Base-by-base conservation (phyloP, 805 yeast species). In the Sugiyamaella valdiviana region DNA sequence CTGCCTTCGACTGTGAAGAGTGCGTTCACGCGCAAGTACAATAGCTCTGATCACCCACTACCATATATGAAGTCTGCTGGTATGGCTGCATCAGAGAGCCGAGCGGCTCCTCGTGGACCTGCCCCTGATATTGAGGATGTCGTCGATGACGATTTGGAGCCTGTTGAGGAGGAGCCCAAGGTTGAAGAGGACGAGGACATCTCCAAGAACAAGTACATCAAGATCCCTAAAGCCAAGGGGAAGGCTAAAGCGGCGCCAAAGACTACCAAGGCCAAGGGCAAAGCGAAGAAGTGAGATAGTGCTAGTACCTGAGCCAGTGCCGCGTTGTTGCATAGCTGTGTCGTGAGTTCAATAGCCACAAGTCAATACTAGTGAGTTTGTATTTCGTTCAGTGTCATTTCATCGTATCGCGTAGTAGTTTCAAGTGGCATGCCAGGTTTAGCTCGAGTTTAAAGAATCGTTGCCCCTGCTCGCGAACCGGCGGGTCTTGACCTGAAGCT, bases 1-100 rank as follows among this genome's bases (percentile, higher is more conserved):
- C 74, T 91, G 3, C 80, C 91, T 7, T 77, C 96, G 1, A 74
- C 81, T n/a, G 80, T 79, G 14, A 95, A 93, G 63, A 71, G 91
- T 5, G 85, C 86, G 6, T 88, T 93, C 65, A 93, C 99, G 0
- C 74, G 95, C 56, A 79, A 76, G 54, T 93, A 93, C 65, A 93
- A 93, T 62, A 64, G 78, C 7, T 67, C 64, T 49, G 69, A 79
- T 6, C 99, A 93, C 67, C 98, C 98, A 1, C 79, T 83, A 1
- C 88, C 95, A 1, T 87, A 85, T 56, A 82, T 82, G 72, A 79
- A 77, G 61, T 61, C 70, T 23, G 62, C 69, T 21, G 68, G 61
- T 44, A 67, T 73, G 2, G 69, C 66, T 48, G 64, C 66, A 29
- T 66, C 65, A 3, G 64, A 67, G 4, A 59, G 65, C 17, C 44